Base-by-base conservation (phyloP, 441 rosid genomes). In the Aleurites moluccanus region DNA sequence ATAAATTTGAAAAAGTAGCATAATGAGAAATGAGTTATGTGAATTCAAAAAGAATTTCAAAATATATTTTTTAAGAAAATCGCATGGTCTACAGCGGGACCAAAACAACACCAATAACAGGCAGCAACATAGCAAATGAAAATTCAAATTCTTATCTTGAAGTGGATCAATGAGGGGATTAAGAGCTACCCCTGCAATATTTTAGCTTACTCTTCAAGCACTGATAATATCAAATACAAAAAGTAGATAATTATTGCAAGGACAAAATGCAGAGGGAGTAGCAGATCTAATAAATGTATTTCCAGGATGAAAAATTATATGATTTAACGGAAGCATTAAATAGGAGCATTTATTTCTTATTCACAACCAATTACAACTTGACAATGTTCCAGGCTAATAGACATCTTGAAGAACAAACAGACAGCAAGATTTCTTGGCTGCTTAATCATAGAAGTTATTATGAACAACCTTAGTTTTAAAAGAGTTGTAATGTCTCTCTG, bases 391-490 rank as follows among this genome's bases (percentile, higher is more conserved):
- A 38, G 45, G 21, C 67, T 4, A 64, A 42, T 10, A 38, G 9
- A 35, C 0, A n/a, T 35, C 23, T 9, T 2, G 13, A 5, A 33
- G 25, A 38, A 64, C 10, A 3, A 42, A 40, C 52, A 4, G 1
- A 23, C 23, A 42, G 27, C 67, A 38, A 10, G 23, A 4, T 14
- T 23, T 45, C 30, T 21, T 16, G 57, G 23, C 56, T 21, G n/a
- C 42, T 47, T 67, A 28, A 67, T 55, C 59, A 55, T 52, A 53
- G 60, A 53, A 70, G 33, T 14, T 40, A 40, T 20, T 35, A 53
- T 21, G 18, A 38, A 14, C 21, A n/a, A 49, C 10, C 10, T 23
- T 5, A 18, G 14, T 23, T 38, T 65, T n/a, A 20, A 40, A n/a
- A 40, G 27, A 40, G 6, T 21, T 20, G 4, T 4, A 40, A 2